phyloP scores from a whole-genome alignment of 169 alveolate species.

The Theileria orientalis region DNA sequence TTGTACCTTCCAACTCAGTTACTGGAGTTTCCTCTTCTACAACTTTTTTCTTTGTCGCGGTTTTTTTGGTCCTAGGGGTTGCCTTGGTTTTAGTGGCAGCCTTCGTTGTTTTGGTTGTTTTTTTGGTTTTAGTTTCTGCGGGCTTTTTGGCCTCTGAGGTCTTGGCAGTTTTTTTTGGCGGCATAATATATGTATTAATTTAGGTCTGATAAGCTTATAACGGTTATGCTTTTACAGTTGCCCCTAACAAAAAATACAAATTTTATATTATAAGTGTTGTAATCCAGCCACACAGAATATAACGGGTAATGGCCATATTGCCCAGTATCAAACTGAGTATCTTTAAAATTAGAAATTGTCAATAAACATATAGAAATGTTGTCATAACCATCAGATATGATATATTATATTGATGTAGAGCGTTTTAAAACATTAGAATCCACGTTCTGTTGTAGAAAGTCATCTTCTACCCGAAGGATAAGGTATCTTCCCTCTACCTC shows the following conservation, averaged over 20 bases:
- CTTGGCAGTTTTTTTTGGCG: conserved; percentile 25
- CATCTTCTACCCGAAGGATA: conserved; percentile 3
- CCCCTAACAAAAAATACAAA: no score
- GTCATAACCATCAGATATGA: background rate
- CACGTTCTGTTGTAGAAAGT: background rate
- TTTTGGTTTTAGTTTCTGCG: conserved; percentile 24
- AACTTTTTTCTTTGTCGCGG: conserved; percentile 28
- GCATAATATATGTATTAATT: no score
- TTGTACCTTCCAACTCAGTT: background rate
- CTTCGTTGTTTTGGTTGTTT: conserved; percentile 26
- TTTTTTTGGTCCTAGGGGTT: conserved; percentile 14
- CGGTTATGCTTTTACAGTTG: no score
- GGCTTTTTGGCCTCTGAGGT: conserved; percentile 28
- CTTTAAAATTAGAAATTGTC: no score
- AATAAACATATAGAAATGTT: background rate
- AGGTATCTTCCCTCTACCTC: conserved; percentile 12
- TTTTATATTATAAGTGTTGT: background rate
- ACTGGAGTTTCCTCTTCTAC: conserved; percentile 20
- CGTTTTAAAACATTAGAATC: background rate
- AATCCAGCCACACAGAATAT: conserved; percentile 21
- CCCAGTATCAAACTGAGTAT: no score
- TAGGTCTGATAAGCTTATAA: no score
- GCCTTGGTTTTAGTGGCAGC: conserved; percentile 19
- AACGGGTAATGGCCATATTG: no score
- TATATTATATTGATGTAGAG: background rate